Evolutionary conservation across 2,329 filamentous ascomycete species (phyloP), one percentile per base, ranked within the genome.

Genomic region (Aspergillus flavus): DNA sequence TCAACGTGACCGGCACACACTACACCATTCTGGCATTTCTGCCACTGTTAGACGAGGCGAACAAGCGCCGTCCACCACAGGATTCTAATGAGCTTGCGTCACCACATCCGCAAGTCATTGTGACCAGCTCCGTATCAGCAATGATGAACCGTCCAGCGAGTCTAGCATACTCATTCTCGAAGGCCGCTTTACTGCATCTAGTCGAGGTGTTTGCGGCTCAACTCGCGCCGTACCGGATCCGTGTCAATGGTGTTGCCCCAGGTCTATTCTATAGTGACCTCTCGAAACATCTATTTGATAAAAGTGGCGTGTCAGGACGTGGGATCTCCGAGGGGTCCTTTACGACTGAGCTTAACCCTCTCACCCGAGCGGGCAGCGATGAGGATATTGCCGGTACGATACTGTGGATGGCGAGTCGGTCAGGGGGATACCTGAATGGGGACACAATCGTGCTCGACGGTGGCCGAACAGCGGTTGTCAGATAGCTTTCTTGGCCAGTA

Each of bases 1-100:
- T 80, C 1, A 80, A 80, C 21, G 67, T 71, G 2, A 78, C 77
- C 0, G 76, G 69, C 2, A 70, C 74, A 2, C 78, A 77, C 65
- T 80, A 78, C 61, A 80, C 77, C 0, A 67, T 74, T 1, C 61
- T 78, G 1, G 75, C 77, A 1, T 80, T 80, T 61, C 68, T 80
- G 48, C 67, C 73, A 2, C 70, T 80, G 64, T 68, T 66, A 61
- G 78, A 78, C 1, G 73, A 67, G 4, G 76, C 75, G 12, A 59
- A 46, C 12, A 57, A 46, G 4, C 53, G 48, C 23, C 50, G 50
- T n/a, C 30, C 50, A n/a, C 19, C 9, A 16, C 50, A 23, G 6
- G 19, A 32, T 12, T 4, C 16, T 3, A 21, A 53, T 32, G 28
- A 53, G 26, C 50, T 53, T n/a, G 50, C 50, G n/a, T 9, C 28